These are phyloP conservation scores for Citrullus amarus DNA, from an alignment of 306 rosid species.

Conservation along the genomic window DNA sequence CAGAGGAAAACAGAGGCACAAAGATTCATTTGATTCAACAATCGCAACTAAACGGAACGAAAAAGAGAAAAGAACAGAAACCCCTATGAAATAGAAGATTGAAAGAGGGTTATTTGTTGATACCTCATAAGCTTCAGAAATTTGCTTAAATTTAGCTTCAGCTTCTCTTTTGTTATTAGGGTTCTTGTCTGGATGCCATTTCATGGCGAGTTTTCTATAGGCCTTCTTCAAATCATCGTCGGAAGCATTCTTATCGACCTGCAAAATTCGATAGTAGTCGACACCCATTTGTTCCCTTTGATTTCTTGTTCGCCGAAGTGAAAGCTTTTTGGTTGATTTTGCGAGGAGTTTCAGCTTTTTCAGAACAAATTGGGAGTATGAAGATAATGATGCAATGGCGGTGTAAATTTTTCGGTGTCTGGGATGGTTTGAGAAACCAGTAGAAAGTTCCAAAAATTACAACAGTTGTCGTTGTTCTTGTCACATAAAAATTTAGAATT, in stretches of 20 bases:
- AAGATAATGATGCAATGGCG: background rate
- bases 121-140: conserved; percentile 14
- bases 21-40: background rate
- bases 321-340: background rate
- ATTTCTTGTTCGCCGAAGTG: background rate
- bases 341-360: background rate
- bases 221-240: conserved; percentile 14
- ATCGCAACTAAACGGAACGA: background rate
- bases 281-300: conserved; percentile 6
- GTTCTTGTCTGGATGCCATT: conserved; percentile 11
- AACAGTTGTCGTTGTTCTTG: background rate
- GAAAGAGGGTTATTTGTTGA: background rate
- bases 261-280: conserved; percentile 9
- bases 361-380: background rate
- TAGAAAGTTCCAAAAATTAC: background rate
- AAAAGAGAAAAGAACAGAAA: background rate
- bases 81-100: background rate
- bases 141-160: conserved; percentile 11
- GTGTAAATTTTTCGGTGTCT: background rate
- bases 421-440: background rate
- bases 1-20: background rate
- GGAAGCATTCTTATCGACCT: conserved; percentile 8
- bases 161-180: background rate
- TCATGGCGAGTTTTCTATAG: conserved; percentile 9
- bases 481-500: too few relatives aligned